Base-by-base conservation (phyloP, 208 protist genomes). In the Leishmania tarentolae region DNA sequence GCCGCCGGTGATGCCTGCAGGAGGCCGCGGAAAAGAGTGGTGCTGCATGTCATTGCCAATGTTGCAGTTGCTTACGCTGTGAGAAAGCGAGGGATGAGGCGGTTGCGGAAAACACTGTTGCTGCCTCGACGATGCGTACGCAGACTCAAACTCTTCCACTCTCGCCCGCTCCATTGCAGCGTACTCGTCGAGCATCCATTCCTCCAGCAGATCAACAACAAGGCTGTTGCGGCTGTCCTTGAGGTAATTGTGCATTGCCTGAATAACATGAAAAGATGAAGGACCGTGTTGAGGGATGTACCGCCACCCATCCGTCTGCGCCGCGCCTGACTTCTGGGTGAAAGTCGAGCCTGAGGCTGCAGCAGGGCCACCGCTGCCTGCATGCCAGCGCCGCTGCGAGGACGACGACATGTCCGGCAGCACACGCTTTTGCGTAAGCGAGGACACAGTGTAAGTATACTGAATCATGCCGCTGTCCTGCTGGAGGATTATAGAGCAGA, bases 371-470 rank as follows among this genome's bases (percentile, higher is more conserved):
- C 74, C 40, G 56, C 74, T 66, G 61, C 76, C 46, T 35, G 42
- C 71, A 35, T 82, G 77, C 82, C 82, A 76, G 47, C 78, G 78
- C 44, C 82, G 57, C 78, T 86, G 82, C 78, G 82, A 47, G 19
- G 82, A 73, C 21, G 82, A 72, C 8, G 78, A 82, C 57, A 85
- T 79, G 57, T 69, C 75, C 19, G 77, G 74, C 46, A 85, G 75
- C 47, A 87, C 63, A 35, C 84, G 86, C 70, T 83, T 84, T 83
- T 93, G 86, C 44, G 85, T 85, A 0, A 93, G 84, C 35, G 87
- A 86, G 9, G 90, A 91, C 24, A 91, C 83, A 19, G 88, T 93
- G 82, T 87, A 93, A 74, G 69, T 75, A 75, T 93, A 88, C 73
- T 86, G 79, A 52, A 93, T 83, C 57, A 88, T 86, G 42, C 93